These are phyloP conservation scores for Aspergillus heteromorphus DNA, from an alignment of 495 filamentous ascomycete species.

Conservation along the genomic window DNA sequence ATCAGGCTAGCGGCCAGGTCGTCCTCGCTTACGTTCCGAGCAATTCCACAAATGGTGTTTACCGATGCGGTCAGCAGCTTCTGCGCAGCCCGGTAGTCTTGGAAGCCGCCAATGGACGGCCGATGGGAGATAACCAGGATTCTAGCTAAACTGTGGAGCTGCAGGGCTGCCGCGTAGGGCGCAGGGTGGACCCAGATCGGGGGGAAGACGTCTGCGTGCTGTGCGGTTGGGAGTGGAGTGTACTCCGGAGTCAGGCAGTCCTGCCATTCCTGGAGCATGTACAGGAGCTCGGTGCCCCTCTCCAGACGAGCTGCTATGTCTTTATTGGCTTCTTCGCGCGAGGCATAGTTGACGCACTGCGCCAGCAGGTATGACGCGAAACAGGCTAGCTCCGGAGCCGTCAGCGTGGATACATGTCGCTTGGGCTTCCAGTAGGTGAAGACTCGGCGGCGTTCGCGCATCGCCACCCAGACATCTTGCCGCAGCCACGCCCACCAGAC, in stretches of 20 bases:
- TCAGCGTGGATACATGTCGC: slow-evolving; percentile 12
- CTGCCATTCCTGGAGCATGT: slow-evolving; percentile 25
- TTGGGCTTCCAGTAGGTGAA: slow-evolving; percentile 22
- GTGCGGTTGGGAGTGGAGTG: slow-evolving; percentile 14
- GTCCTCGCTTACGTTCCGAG: slow-evolving; percentile 15
- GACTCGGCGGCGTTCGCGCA: slow-evolving; percentile 24
- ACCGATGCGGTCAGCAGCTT: slow-evolving; percentile 5
- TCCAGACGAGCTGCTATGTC: slow-evolving; percentile 11
- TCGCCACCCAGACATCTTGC: slow-evolving; percentile 26
- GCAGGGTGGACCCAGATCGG: slow-evolving; percentile 29
- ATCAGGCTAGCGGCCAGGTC: slow-evolving; percentile 18
- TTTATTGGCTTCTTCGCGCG: slow-evolving; percentile 10
- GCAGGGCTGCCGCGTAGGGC: slow-evolving; percentile 21
- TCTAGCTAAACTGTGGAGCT: slow-evolving; percentile 25
- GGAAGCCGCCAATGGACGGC: slow-evolving; percentile 19
- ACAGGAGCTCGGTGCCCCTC: slow-evolving; percentile 16
- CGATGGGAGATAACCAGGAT: slow-evolving; percentile 24
- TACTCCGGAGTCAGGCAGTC: slow-evolving; percentile 22
- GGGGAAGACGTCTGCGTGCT: slow-evolving; percentile 15
- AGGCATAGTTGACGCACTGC: slow-evolving; percentile 16
- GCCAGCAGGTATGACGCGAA: slow-evolving; percentile 8
- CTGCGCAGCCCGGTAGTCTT: slow-evolving; percentile 19
- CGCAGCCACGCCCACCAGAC: slow-evolving; percentile 31
- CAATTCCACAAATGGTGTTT: slow-evolving; percentile 23
- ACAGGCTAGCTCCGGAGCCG: slow-evolving; percentile 6